phyloP scores from a whole-genome alignment of 768 basidiomycete genomes.

The Cystobasidium ongulense region DNA sequence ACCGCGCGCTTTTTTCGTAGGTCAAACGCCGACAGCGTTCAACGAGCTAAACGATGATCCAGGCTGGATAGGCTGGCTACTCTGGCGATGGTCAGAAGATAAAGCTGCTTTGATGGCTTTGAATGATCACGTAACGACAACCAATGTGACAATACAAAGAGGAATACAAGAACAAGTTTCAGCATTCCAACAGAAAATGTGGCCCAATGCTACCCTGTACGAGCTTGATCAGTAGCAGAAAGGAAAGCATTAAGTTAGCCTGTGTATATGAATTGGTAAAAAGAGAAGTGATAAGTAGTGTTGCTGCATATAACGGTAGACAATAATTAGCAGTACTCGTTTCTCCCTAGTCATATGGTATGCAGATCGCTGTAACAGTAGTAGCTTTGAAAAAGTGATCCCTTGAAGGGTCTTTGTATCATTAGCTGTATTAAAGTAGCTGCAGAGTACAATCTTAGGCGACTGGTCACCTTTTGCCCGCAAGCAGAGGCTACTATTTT shows the following conservation, averaged over 20 bases:
- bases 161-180: not conserved
- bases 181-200: not conserved
- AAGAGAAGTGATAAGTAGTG: too few species aligned
- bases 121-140: slow-evolving; percentile 7
- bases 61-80: slow-evolving; percentile 5
- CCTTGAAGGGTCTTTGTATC: not conserved
- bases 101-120: not conserved
- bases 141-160: not conserved
- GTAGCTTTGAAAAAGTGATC: not conserved
- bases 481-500: too few species aligned
- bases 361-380: not conserved
- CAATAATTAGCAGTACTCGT: too few species aligned
- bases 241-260: too few species aligned
- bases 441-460: too few species aligned
- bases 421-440: too few species aligned
- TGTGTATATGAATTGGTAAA: too few species aligned
- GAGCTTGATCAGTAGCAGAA: too few species aligned
- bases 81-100: slow-evolving; percentile 9
- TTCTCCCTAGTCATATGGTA: not conserved
- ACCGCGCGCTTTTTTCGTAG: not conserved
- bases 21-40: slow-evolving; percentile 4
- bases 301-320: too few species aligned
- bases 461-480: too few species aligned
- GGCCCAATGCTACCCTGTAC: not conserved
- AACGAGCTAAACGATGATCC: slow-evolving; percentile 5